Evolutionary conservation across 129 eudicot species (phyloP), one percentile per base, ranked within the genome.

Genomic region (Escallonia rubra): DNA sequence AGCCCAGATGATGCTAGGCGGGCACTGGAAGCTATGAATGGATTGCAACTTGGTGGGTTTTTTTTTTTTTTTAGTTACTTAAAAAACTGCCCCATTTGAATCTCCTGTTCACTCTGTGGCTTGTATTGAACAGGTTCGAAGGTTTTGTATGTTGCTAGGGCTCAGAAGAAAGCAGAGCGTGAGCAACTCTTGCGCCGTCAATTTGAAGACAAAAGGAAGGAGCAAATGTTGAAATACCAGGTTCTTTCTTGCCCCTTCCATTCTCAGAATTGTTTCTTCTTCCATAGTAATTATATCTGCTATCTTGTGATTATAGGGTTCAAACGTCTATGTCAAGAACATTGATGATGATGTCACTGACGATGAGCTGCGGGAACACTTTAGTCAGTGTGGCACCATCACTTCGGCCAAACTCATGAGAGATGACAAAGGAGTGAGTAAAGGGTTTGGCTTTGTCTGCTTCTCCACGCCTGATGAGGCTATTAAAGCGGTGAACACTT

Each of bases 391-490:
- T 82, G 99, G 99, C 57, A 82, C 88, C 38, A 86, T 93, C 59
- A 93, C 92, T 59, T 92, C 98, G 8, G 89, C 87, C 7, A 84
- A 81, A 59, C 66, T 86, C 52, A 92, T 92, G 98, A 60, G 81
- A 58, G 86, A 88, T 72, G 95, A 86, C 15, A 86, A 82, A 68
- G 95, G 95, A 65, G 15, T 79, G 3, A 92, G 95, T 77, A 92
- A 78, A 51, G 98, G 98, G 7, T 92, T 86, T 69, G 98, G 96
- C 59, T 88, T 92, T 86, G 95, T 92, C 34, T 86, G 96, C 82
- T 92, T 86, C 83, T 83, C 96, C 59, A 69, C 85, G 7, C 83
- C 89, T 8, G 91, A 84, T 56, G 98, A 89, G 71, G 98, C 98
- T 48, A 70, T 6, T 59, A 86, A 76, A 64, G 96, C 96, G 74